A percentile compares a stretch with the other conserved stretches of the same genome.
phyloP scores from a whole-genome alignment of 768 basidiomycete genomes.

The Paxillus ammoniavirescens region DNA sequence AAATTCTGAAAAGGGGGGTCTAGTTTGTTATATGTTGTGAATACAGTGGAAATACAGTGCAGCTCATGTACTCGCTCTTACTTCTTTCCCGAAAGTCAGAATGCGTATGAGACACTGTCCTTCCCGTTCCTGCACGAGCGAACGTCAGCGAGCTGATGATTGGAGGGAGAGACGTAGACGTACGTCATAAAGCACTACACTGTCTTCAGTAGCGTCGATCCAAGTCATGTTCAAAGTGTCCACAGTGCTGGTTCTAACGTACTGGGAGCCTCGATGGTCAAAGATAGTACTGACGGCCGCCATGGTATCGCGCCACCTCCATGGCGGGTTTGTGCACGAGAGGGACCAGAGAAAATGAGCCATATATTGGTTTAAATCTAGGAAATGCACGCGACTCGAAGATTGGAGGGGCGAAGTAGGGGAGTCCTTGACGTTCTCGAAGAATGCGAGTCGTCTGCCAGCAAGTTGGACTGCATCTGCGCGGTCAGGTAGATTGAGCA shows the following conservation, averaged over 20 bases:
- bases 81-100: conserved; percentile 29
- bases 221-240: conserved; percentile 47
- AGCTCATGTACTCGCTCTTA: conserved; percentile 14
- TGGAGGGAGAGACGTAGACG: conserved; percentile 16
- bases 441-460: conserved; percentile 31
- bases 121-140: conserved; percentile 25
- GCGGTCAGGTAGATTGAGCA: conserved; percentile 32
- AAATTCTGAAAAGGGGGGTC: background rate
- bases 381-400: conserved; percentile 25
- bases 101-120: conserved; percentile 33
- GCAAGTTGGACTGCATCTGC: conserved; percentile 29
- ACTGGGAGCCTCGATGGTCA: conserved; percentile 21
- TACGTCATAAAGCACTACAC: conserved; percentile 56
- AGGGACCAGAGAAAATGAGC: conserved; percentile 26
- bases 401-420: conserved; percentile 6
- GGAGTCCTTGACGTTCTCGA: conserved; percentile 26
- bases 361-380: conserved; percentile 30
- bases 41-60: background rate
- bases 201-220: conserved; percentile 58
- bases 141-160: background rate
- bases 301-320: conserved; percentile 29
- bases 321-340: conserved; percentile 25
- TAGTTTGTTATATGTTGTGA: conserved; percentile 3
- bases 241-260: conserved; percentile 39
- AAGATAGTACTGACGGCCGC: conserved; percentile 30